Percentiles rank a stretch among this genome's conserved stretches.
These are phyloP conservation scores for Ceratocystis alfenasii DNA, from an alignment of 2,329 filamentous ascomycete species.

Conservation along the genomic window DNA sequence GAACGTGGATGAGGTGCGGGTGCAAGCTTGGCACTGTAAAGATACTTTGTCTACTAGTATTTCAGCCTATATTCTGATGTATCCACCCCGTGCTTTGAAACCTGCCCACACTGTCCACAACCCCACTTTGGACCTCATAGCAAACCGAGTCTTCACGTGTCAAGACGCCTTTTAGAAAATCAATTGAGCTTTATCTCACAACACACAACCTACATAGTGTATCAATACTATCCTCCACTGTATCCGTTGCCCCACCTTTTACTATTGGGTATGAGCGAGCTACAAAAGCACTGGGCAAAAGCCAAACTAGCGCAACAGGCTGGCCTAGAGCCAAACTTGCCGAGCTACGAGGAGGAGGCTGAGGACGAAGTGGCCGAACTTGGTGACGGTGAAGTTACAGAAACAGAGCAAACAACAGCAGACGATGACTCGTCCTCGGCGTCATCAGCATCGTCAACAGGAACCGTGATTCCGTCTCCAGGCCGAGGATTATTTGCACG, in stretches of 20 bases:
- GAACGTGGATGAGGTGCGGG: background rate
- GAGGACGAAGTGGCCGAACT: conserved; percentile 7
- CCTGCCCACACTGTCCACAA: conserved; percentile 10
- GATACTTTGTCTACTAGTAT: background rate
- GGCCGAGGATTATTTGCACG: conserved; percentile 62
- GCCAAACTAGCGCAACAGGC: conserved; percentile 52
- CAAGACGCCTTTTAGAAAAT: background rate
- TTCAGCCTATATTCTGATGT: background rate
- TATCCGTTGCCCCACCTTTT: background rate
- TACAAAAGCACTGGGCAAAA: conserved; percentile 69
- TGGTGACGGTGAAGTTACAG: conserved; percentile 10
- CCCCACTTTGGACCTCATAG: conserved; percentile 22
- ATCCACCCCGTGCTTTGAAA: background rate
- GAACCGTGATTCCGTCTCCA: conserved; percentile 74
- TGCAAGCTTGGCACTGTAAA: background rate
- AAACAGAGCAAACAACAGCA: conserved; percentile 27
- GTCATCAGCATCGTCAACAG: conserved; percentile 74
- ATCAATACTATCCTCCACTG: background rate
- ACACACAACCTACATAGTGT: background rate
- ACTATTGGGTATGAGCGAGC: conserved; percentile 54
- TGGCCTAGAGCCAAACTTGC: conserved; percentile 22
- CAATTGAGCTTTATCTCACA: background rate
- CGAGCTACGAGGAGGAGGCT: conserved; percentile 1
- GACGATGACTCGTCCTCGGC: conserved; percentile 51
- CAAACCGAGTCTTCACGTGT: background rate